Evolutionary conservation across 495 filamentous ascomycete genomes (phyloP), one percentile per base, ranked within the genome.

Genomic region (Penicillium coprophilum): DNA sequence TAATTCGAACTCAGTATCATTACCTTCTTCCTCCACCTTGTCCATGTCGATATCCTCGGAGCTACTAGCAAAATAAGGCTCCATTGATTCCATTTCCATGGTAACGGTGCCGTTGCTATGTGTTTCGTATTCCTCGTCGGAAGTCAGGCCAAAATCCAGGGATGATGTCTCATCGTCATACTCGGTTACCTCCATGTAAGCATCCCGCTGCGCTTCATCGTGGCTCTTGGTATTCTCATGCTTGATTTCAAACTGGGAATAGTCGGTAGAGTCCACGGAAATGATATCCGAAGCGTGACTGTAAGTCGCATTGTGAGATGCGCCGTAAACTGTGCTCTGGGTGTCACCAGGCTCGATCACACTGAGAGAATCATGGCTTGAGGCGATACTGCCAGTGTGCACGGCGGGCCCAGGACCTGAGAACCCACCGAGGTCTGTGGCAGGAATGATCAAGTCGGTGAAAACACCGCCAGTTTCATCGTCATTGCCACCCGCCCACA

Each of bases 401-500:
- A 78, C 69, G 0, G 59, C 36, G 3, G 80, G 79, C 6, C 78
- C 79, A 0, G 73, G 66, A 0, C 71, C 69, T 15, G 69, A 74
- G 46, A 80, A 79, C 13, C 75, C 75, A 1, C 70, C 73, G 30
- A 58, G 46, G 13, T 77, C 71, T 9, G 74, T 55, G 6, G 67
- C 49, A 0, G 78, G 78, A 44, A 80, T 67, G 24, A 71, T 57
- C 8, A 63, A 61, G 31, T 76, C 72, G 2, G 65, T 56, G 56
- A 78, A 83, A 11, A 83, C 81, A 6, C 77, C 82, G 4, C 81
- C 82, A 2, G 70, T 74, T 2, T 68, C 81, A 57, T 84, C 82
- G 44, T 84, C 80, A 47, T 76, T 64, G 2, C 82, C 83, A 4
- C 77, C 83, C 0, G 81, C 80, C 77, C 79, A 85, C 10, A 84